Evolutionary conservation across 2,329 filamentous ascomycete species (phyloP).

Genomic region (Aspergillus arachidicola): DNA sequence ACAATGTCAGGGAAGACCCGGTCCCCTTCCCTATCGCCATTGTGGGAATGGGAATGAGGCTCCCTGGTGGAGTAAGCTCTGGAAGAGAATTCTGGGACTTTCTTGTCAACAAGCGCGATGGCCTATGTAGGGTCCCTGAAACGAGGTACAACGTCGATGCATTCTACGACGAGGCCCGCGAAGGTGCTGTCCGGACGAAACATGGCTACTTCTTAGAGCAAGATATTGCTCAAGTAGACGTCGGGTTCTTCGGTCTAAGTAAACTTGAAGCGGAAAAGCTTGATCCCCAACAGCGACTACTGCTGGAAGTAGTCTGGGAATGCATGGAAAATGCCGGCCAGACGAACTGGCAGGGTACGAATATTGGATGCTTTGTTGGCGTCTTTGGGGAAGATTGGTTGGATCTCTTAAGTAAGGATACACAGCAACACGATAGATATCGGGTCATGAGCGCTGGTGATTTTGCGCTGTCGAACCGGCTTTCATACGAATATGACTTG

Average conservation of each 20-base stretch:
- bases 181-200: slow-evolving; percentile 12
- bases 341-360: slow-evolving; percentile 31
- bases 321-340: slow-evolving; percentile 35
- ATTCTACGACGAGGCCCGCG: slow-evolving; percentile 22
- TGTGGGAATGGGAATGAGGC: slow-evolving; percentile 27
- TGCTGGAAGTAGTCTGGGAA: slow-evolving; percentile 38
- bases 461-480: slow-evolving; percentile 27
- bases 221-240: slow-evolving; percentile 29
- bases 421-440: slow-evolving; percentile 18
- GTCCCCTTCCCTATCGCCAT: slow-evolving; percentile 24
- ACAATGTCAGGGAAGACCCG: not conserved
- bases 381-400: slow-evolving; percentile 31
- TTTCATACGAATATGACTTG: slow-evolving; percentile 29
- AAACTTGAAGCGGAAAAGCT: slow-evolving; percentile 25
- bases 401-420: slow-evolving; percentile 23
- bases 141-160: slow-evolving; percentile 28
- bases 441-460: slow-evolving; percentile 19
- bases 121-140: slow-evolving; percentile 24
- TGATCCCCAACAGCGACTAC: slow-evolving; percentile 37
- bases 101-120: slow-evolving; percentile 24
- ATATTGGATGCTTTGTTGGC: slow-evolving; percentile 32
- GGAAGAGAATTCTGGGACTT: slow-evolving; percentile 26
- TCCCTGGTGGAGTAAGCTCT: slow-evolving; percentile 22
- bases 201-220: slow-evolving; percentile 36
- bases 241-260: slow-evolving; percentile 31